Evolutionary conservation across 1,139 yeast genomes (phyloP).

Genomic region (Suhomyces maxii): DNA sequence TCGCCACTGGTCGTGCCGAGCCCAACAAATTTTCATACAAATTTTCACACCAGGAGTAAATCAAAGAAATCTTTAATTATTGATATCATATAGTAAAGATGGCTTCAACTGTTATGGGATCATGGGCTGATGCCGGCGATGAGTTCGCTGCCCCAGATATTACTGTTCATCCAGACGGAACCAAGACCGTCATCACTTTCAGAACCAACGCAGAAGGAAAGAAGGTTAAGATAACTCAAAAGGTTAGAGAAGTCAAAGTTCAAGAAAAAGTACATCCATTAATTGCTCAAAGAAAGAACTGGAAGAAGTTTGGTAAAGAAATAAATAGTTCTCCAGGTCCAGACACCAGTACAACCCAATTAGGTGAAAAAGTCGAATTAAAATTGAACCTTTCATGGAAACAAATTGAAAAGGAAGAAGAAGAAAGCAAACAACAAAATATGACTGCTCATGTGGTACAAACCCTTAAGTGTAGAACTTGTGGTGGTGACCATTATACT

Average conservation of each 20-base stretch:
- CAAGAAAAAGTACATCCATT: slow-evolving; percentile 80
- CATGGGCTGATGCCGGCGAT: slow-evolving; percentile 72
- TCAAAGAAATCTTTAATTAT: slow-evolving; percentile 1
- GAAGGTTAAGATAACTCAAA: slow-evolving; percentile 85
- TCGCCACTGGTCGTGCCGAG: slow-evolving; percentile 5
- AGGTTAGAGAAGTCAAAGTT: slow-evolving; percentile 71
- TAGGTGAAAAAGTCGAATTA: slow-evolving; percentile 78
- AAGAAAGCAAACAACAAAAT: slow-evolving; percentile 60
- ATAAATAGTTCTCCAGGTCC: slow-evolving; percentile 79
- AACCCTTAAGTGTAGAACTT: slow-evolving; percentile 76
- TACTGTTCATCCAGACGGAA: slow-evolving; percentile 79
- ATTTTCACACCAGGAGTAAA: not conserved
- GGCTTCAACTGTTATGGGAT: slow-evolving; percentile 44
- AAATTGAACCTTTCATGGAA: slow-evolving; percentile 74
- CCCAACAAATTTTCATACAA: slow-evolving; percentile 6
- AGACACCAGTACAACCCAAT: slow-evolving; percentile 81
- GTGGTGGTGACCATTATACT: slow-evolving; percentile 95
- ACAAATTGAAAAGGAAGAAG: slow-evolving; percentile 56
- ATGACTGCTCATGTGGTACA: slow-evolving; percentile 22
- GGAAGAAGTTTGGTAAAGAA: slow-evolving; percentile 86
- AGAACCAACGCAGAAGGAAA: slow-evolving; percentile 77
- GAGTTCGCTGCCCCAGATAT: slow-evolving; percentile 68
- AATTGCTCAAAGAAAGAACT: slow-evolving; percentile 70
- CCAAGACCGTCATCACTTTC: slow-evolving; percentile 83
- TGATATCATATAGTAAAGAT: slow-evolving; percentile 16